Evolutionary conservation across 1,139 yeast species (phyloP).

Genomic region (Taiozyma sp.): DNA sequence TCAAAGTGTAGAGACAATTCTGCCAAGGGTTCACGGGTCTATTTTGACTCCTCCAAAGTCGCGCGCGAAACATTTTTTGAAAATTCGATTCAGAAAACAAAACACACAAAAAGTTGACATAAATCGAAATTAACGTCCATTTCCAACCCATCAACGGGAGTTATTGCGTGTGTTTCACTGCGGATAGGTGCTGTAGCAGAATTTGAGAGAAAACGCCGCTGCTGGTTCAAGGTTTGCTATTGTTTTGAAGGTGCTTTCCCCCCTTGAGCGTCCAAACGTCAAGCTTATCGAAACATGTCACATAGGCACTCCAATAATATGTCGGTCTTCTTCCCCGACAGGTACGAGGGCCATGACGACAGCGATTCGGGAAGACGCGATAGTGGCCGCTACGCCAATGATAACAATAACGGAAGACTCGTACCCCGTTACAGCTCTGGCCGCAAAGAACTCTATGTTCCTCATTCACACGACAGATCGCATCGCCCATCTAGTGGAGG

Average conservation of each 20-base stretch:
- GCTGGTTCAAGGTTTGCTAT: not conserved
- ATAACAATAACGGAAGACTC: not conserved
- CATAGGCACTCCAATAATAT: constrained; percentile 3
- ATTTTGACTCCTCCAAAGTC: not conserved
- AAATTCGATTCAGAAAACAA: not conserved
- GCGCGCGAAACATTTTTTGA: not conserved
- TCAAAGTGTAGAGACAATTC: not conserved
- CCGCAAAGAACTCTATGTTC: constrained; percentile 5
- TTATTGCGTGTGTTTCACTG: not conserved
- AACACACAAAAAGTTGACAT: not conserved
- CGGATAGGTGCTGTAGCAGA: not conserved
- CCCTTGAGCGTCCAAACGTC: not conserved
- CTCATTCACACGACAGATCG: constrained; percentile 1
- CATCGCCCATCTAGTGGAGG: not conserved
- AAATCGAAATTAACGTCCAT: not conserved
- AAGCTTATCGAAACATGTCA: constrained; percentile 1
- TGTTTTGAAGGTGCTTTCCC: not conserved
- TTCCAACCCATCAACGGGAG: not conserved
- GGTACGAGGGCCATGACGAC: not conserved
- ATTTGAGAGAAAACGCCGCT: not conserved
- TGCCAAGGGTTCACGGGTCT: not conserved
- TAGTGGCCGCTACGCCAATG: not conserved
- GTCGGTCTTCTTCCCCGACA: constrained; percentile 8
- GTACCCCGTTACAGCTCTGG: not conserved
- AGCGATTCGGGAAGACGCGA: not conserved